phyloP scores from a whole-genome alignment of 768 basidiomycete species.

The Sistotremastrum niveocremeum region DNA sequence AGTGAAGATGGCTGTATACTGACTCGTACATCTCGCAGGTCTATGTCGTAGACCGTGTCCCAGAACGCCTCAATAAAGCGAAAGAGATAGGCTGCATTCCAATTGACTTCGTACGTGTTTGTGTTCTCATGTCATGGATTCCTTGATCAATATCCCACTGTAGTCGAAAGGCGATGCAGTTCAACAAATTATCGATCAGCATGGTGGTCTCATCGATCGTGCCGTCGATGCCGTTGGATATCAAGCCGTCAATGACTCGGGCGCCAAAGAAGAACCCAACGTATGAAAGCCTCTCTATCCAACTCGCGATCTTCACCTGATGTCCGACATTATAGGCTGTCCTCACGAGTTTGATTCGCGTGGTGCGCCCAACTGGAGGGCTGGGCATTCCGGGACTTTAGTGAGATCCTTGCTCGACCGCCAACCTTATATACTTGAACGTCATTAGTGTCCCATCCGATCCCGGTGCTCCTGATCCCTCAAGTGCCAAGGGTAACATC shows the following conservation, averaged over 20 bases:
- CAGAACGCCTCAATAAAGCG: conserved; percentile 38
- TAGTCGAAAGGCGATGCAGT: conserved; percentile 29
- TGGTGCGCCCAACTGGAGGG: conserved; percentile 40
- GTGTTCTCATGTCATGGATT: neutral
- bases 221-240: conserved; percentile 43
- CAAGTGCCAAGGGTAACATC: conserved; percentile 37
- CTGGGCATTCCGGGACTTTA: conserved; percentile 46
- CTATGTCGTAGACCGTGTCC: conserved; percentile 43
- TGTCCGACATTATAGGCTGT: conserved; percentile 18
- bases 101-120: conserved; percentile 24
- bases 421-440: neutral
- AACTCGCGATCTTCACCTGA: conserved; percentile 2
- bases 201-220: conserved; percentile 35
- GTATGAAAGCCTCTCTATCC: too few species aligned
- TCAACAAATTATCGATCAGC: conserved; percentile 29
- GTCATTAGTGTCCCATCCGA: conserved; percentile 30
- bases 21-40: conserved; percentile 16
- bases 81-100: conserved; percentile 38
- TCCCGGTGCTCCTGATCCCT: conserved; percentile 40
- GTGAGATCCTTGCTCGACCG: neutral
- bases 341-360: conserved; percentile 35
- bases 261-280: conserved; percentile 45
- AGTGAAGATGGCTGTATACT: too few species aligned
- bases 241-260: conserved; percentile 37
- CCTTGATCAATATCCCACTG: neutral